Conservation (phyloP, 768 basidiomycete genomes). For the Rubroboletus pulcherrimus region DNA sequence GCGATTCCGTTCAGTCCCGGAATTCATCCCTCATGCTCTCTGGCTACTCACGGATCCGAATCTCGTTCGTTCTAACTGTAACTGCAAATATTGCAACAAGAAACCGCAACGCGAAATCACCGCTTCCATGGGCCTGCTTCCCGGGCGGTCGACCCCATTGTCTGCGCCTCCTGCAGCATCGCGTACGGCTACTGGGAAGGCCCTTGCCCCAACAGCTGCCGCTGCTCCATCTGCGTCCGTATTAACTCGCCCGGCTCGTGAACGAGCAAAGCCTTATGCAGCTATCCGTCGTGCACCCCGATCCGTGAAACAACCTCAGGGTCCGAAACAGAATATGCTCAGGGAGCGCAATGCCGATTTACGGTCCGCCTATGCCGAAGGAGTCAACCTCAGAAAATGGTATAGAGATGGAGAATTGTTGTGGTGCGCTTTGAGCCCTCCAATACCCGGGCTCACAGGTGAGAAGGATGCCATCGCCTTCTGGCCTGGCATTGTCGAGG, state of each 20-base stretch:
- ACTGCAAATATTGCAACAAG: conserved; percentile 76
- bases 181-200: conserved; percentile 13
- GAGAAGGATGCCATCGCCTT: conserved; percentile 49
- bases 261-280: conserved; percentile 37
- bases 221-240: conserved; percentile 18
- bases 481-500: conserved; percentile 73
- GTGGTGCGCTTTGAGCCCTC: conserved; percentile 57
- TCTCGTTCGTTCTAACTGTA: conserved; percentile 48
- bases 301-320: conserved; percentile 31
- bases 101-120: conserved; percentile 69
- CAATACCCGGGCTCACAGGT: conserved; percentile 42
- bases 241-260: conserved; percentile 13
- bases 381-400: conserved; percentile 50
- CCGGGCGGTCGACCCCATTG: conserved; percentile 33
- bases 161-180: conserved; percentile 25
- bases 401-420: conserved; percentile 68
- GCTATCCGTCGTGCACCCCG: conserved; percentile 38
- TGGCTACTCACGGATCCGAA: conserved; percentile 66
- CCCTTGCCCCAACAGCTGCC: neutral
- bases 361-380: conserved; percentile 49
- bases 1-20: conserved; percentile 76
- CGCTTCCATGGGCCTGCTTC: conserved; percentile 47
- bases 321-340: conserved; percentile 48
- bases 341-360: conserved; percentile 65
- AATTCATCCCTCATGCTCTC: conserved; percentile 79